Evolutionary conservation across 1,284 basidiomycete genomes (phyloP).

Genomic region (Coniophora puteana): DNA sequence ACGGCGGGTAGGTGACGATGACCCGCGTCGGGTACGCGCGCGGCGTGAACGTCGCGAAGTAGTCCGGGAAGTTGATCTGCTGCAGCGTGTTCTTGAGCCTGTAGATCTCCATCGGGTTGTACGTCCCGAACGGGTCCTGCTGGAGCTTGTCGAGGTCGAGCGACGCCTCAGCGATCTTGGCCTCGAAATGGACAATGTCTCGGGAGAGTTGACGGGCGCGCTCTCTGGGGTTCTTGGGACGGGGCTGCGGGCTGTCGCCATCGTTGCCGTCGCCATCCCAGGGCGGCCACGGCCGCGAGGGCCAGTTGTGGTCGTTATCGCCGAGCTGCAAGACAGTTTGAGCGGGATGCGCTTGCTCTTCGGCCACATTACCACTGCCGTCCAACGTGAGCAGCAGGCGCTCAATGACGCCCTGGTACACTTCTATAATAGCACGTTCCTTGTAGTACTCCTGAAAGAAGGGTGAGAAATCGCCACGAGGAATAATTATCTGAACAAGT

Average conservation of each 20-base stretch:
- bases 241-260: slow-evolving; percentile 34
- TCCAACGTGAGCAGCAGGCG: slow-evolving; percentile 65
- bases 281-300: slow-evolving; percentile 87
- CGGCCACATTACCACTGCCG: too few species aligned
- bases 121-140: slow-evolving; percentile 82
- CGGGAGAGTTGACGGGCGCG: slow-evolving; percentile 65
- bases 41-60: slow-evolving; percentile 83
- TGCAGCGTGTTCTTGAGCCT: slow-evolving; percentile 72
- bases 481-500: not conserved
- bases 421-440: slow-evolving; percentile 65
- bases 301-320: slow-evolving; percentile 61
- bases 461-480: slow-evolving; percentile 7
- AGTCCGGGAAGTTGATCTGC: slow-evolving; percentile 79
- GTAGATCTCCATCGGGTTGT: slow-evolving; percentile 78
- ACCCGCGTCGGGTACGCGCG: slow-evolving; percentile 74
- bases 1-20: slow-evolving; percentile 84
- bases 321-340: too few species aligned
- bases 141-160: slow-evolving; percentile 70
- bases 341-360: too few species aligned
- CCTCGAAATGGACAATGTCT: slow-evolving; percentile 79
- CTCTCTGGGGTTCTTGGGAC: too few species aligned
- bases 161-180: slow-evolving; percentile 75
- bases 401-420: slow-evolving; percentile 73
- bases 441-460: slow-evolving; percentile 80
- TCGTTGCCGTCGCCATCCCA: slow-evolving; percentile 64